Evolutionary conservation across 306 rosid genomes (phyloP), one percentile per base, ranked within the genome.

Genomic region (Begonia masoniana): DNA sequence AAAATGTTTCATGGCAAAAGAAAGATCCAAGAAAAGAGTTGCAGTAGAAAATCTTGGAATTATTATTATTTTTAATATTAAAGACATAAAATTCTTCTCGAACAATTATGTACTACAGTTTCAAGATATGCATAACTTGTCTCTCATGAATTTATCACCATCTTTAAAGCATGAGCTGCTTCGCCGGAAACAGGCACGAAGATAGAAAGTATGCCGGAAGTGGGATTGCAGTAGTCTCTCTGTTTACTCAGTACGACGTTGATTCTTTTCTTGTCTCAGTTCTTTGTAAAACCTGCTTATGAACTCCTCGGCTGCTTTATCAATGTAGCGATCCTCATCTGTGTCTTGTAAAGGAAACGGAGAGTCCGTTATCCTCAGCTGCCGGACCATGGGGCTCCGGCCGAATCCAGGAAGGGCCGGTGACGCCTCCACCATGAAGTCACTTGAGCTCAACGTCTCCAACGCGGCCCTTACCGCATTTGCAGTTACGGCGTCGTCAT

Each of bases 311-410:
- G 58, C 57, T 0, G 51, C 58, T 43, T 52, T 52, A 24, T 61
- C 65, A 4, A 91, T 86, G 12, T 45, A 77, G 46, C 62, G 36
- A 21, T 82, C 82, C 14, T 65, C 80, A 11, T 83, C 78, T 0
- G 35, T 68, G 5, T 75, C 79, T 15, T 70, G 62, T 36, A 91
- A 36, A 2, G 96, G 94, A 14, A 86, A 91, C 11, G 99, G 99
- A 0, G 99, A 91, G 72, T 91, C 99, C 0, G 99, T 86, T 6
- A 91, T 81, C 71, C 99, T 81, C 64, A 86, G 60, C 63, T 79
- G 93, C 52, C 86, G 71, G 52, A 71, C 92, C 70, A 56, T 55
- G 4, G 87, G 91, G 61, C 78, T 82, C 10, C 45, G 55, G 0
- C 80, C 82, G 1, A 75, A 78, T 24, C 81, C 85, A 0, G 82